Percentiles rank a stretch among this genome's conserved stretches.
phyloP scores from a whole-genome alignment of 2,329 filamentous ascomycete species.

The Ophiostoma quercus region DNA sequence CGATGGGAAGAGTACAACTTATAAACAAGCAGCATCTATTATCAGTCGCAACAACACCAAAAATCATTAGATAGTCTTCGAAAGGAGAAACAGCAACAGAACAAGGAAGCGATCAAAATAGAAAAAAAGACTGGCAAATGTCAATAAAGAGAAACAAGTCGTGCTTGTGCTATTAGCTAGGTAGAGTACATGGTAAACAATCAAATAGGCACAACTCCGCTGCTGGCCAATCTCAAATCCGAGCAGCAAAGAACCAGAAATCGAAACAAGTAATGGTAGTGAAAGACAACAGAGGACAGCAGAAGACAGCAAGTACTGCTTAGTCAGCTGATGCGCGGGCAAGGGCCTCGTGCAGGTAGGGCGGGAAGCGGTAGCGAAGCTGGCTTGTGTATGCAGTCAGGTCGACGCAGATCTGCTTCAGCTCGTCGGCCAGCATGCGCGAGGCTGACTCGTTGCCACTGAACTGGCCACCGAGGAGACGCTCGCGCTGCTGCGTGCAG shows the following conservation, averaged over 20 bases:
- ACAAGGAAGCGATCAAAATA: background rate
- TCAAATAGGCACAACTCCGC: background rate
- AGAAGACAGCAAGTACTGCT: constrained; percentile 8
- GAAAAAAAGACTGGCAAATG: background rate
- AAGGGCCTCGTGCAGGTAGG: constrained; percentile 80
- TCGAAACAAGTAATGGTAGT: background rate
- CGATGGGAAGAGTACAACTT: background rate
- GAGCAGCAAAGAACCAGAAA: background rate
- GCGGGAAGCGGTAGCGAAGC: constrained; percentile 83
- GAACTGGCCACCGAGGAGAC: constrained; percentile 65
- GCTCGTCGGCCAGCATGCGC: constrained; percentile 59
- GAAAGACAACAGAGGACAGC: background rate
- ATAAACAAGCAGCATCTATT: background rate
- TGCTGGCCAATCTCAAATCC: background rate
- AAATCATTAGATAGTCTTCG: background rate
- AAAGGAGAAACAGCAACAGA: background rate
- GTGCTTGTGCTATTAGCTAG: constrained; percentile 12
- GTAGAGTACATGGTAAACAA: constrained; percentile 2
- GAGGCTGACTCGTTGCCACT: constrained; percentile 64
- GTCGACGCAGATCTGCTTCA: constrained; percentile 79
- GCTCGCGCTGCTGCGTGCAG: constrained; percentile 71
- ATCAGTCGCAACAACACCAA: background rate
- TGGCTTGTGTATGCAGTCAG: constrained; percentile 90
- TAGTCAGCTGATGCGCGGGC: constrained; percentile 72
- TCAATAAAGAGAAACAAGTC: background rate